phyloP scores from a whole-genome alignment of 1,284 basidiomycete species.

The Ustilago esculenta region DNA sequence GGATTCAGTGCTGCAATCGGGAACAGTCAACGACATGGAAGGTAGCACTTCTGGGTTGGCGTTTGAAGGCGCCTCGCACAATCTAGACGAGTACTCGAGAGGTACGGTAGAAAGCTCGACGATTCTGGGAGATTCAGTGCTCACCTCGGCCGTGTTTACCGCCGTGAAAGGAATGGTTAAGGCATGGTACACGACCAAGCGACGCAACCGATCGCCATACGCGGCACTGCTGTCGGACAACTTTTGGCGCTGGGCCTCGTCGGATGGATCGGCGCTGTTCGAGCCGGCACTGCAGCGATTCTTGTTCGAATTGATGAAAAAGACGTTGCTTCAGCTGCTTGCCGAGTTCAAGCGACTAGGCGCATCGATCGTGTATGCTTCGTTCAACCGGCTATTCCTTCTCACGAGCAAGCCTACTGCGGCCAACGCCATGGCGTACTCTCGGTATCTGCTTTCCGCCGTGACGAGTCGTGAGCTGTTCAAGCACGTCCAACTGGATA shows the following conservation, averaged over 20 bases:
- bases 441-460: slow-evolving; percentile 88
- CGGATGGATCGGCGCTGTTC: slow-evolving; percentile 82
- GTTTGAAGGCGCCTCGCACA: slow-evolving; percentile 82
- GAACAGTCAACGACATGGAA: slow-evolving; percentile 94
- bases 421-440: slow-evolving; percentile 92
- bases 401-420: slow-evolving; percentile 92
- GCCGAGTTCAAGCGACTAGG: slow-evolving; percentile 97
- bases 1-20: slow-evolving; percentile 91
- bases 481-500: slow-evolving; percentile 87
- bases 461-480: slow-evolving; percentile 95
- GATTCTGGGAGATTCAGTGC: slow-evolving; percentile 83
- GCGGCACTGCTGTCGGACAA: slow-evolving; percentile 75
- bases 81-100: slow-evolving; percentile 86
- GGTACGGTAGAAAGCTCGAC: slow-evolving; percentile 74
- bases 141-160: slow-evolving; percentile 88
- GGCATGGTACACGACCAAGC: slow-evolving; percentile 85
- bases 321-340: slow-evolving; percentile 94
- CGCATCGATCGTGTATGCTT: slow-evolving; percentile 88
- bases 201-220: slow-evolving; percentile 74
- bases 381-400: slow-evolving; percentile 88
- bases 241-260: slow-evolving; percentile 97
- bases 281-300: slow-evolving; percentile 94
- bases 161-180: slow-evolving; percentile 90
- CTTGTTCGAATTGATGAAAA: slow-evolving; percentile 94
- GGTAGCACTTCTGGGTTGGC: slow-evolving; percentile 80